Percentiles rank a stretch among this genome's conserved stretches.
phyloP scores from a whole-genome alignment of 345 rosid species.

The Nasturtium officinale region DNA sequence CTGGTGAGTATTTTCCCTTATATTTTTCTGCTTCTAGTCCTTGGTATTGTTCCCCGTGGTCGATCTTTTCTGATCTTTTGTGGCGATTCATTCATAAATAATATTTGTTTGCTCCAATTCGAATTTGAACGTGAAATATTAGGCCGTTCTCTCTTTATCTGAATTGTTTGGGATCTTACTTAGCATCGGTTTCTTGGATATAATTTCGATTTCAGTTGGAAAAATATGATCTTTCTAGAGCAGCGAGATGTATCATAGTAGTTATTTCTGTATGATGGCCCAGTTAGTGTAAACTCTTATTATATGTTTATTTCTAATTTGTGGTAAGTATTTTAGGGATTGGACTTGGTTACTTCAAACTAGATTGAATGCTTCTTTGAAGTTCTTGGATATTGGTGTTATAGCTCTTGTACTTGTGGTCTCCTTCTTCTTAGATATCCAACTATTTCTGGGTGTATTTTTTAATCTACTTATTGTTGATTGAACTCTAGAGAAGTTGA shows the following conservation, averaged over 20 bases:
- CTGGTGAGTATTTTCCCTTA: constrained; percentile 15
- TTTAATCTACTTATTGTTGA: not conserved
- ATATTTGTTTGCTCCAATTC: not conserved
- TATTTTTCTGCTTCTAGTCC: no score
- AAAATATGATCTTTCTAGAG: constrained; percentile 1
- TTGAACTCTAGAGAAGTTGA: constrained; percentile 11
- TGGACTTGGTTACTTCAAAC: not conserved
- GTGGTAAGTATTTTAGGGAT: not conserved
- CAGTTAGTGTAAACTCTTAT: not conserved
- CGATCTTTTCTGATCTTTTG: constrained; percentile 1
- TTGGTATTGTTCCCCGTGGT: no score
- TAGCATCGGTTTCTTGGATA: not conserved
- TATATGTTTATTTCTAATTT: not conserved
- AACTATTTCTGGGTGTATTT: not conserved
- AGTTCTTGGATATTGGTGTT: not conserved
- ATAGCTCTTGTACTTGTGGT: not conserved
- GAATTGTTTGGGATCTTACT: not conserved
- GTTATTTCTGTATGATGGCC: not conserved
- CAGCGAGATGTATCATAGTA: not conserved
- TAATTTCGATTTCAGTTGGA: not conserved
- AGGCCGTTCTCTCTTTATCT: not conserved
- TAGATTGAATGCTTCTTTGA: constrained; percentile 7
- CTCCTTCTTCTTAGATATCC: not conserved
- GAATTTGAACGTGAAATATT: not conserved
- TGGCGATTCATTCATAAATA: not conserved